Base-by-base conservation (phyloP, 345 rosid species). In the Hibiscus mutabilis region DNA sequence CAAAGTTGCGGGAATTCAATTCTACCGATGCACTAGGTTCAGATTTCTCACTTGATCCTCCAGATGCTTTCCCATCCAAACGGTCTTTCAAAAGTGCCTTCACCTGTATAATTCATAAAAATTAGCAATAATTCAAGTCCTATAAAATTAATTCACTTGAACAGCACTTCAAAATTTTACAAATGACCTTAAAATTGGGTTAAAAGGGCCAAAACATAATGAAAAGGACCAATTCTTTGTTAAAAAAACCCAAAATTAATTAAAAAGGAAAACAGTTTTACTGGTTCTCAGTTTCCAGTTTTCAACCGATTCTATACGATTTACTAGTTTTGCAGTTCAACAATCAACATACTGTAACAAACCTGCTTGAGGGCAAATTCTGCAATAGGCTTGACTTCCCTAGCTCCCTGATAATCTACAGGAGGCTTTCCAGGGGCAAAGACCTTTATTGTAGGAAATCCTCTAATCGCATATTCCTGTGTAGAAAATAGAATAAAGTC, bases 361-460 rank as follows among this genome's bases (percentile, higher is more conserved):
- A 94, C 98, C 97, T 90, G 89, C 66, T 83, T 71, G 22, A 86
- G 72, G 29, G 86, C 88, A 79, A 84, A 93, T 69, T 89, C 84
- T 68, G 90, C 89, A 75, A 93, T 89, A 27, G 98, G 75, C 73
- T 93, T 88, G 63, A 82, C 95, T 35, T 93, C 98, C 78, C 97
- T 91, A 33, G 93, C 97, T 80, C 97, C 98, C 81, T 91, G 93
- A 81, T 91, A 91, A 81, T 93, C 96, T 18, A 88, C 82, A 21
- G 97, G 91, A 76, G 96, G 79, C 84, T 86, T 89, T 72, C 98
- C 98, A 24, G 97, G 96, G 35, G 51, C 86, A 77, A 93, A 93
- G 62, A 91, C 90, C 82, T 93, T 91, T 61, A 93, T 91, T 69
- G 97, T 91, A 18, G 98, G 98, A 79, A 91, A 93, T 73, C 98